Conservation (phyloP, 1,284 basidiomycete species). For the Kwoniella shivajii region DNA sequence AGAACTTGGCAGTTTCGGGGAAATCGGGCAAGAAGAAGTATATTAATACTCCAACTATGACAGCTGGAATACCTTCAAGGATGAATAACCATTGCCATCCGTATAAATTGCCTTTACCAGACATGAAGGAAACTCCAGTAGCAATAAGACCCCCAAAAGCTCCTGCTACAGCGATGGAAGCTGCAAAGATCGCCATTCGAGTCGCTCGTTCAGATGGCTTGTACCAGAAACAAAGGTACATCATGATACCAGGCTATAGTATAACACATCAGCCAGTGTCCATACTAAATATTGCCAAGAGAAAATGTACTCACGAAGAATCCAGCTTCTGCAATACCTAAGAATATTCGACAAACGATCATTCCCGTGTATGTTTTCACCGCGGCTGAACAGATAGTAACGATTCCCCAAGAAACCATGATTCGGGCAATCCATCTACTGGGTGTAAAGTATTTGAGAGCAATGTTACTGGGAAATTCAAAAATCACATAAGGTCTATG, state of each 20-base stretch:
- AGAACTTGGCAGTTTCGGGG: constrained; percentile 58
- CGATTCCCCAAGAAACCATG: constrained; percentile 36
- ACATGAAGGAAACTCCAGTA: constrained; percentile 37
- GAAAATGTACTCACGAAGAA: constrained; percentile 47
- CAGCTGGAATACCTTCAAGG: constrained; percentile 58
- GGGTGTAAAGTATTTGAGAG: constrained; percentile 34
- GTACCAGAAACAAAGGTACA: constrained; percentile 38
- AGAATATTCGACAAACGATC: constrained; percentile 57
- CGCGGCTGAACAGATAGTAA: constrained; percentile 58
- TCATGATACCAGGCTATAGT: constrained; percentile 27
- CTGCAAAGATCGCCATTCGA: constrained; percentile 37
- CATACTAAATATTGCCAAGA: not conserved
- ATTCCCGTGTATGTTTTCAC: constrained; percentile 55
- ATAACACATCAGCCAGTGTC: not conserved
- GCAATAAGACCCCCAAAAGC: constrained; percentile 41
- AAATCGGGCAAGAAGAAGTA: constrained; percentile 58
- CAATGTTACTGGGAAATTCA: constrained; percentile 34
- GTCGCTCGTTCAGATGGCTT: constrained; percentile 29
- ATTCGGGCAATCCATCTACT: constrained; percentile 38
- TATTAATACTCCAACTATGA: constrained; percentile 53
- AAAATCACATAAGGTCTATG: constrained; percentile 34
- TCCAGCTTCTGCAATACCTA: constrained; percentile 60
- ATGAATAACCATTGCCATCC: constrained; percentile 55
- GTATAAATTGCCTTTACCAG: constrained; percentile 28
- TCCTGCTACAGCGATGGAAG: constrained; percentile 33